These are phyloP conservation scores for Apophysomyces variabilis DNA, from an alignment of 371 early-diverging fungal species.

Conservation along the genomic window DNA sequence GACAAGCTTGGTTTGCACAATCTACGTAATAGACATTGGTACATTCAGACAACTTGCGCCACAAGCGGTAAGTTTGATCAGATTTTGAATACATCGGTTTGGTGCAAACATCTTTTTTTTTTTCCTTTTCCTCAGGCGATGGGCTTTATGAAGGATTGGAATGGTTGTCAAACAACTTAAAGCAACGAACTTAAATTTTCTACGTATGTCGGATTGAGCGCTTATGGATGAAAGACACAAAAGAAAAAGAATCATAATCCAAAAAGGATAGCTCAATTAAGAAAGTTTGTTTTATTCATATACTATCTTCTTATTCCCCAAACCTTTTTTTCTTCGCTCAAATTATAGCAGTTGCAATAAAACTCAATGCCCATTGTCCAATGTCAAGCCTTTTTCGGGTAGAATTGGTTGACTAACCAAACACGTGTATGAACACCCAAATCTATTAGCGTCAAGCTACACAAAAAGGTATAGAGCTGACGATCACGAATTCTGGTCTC, in stretches of 20 bases:
- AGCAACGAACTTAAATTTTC: slow-evolving; percentile 13
- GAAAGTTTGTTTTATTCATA: no score
- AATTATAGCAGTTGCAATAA: background rate
- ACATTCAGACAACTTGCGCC: slow-evolving; percentile 87
- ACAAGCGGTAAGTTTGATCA: slow-evolving; percentile 60
- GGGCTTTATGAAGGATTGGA: slow-evolving; percentile 90
- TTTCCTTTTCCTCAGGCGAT: slow-evolving; percentile 43
- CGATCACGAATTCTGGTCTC: background rate
- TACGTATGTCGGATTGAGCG: no score
- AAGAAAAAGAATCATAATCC: no score
- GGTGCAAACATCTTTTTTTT: no score
- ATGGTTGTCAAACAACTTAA: slow-evolving; percentile 49
- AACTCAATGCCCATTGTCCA: background rate
- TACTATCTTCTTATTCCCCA: background rate
- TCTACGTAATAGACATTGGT: slow-evolving; percentile 85
- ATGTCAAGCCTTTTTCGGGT: slow-evolving; percentile 25
- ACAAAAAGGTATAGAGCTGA: background rate
- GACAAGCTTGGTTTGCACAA: slow-evolving; percentile 77
- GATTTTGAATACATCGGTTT: background rate
- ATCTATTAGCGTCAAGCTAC: slow-evolving; percentile 9
- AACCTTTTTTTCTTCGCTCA: background rate
- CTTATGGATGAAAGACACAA: no score
- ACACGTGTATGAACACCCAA: slow-evolving; percentile 22
- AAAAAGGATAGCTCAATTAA: no score
- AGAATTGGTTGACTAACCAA: slow-evolving; percentile 29